Base-by-base conservation (phyloP, 495 filamentous ascomycete genomes). In the Penicillium silybi region DNA sequence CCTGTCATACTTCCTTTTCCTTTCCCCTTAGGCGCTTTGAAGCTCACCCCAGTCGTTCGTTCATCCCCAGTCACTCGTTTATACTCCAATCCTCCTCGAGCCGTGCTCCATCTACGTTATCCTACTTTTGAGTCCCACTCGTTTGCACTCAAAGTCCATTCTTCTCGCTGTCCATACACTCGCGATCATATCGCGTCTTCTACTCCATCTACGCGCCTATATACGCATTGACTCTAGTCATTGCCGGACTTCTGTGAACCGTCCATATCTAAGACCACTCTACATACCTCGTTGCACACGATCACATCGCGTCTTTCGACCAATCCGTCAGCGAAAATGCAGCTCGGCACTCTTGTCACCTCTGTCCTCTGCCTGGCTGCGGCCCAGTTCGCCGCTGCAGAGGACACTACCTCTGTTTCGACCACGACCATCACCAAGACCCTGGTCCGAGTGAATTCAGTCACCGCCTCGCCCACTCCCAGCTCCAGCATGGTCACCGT, bases 341-440 rank as follows among this genome's bases (percentile, higher is more conserved):
- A 72, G 60, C 47, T 72, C 48, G 56, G 46, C 53, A 44, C 69
- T 32, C 55, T 74, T 29, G 23, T 63, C 46, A 65, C 67, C 15
- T 67, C 69, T 44, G 42, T 69, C 44, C 60, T 72, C 63, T 72
- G 64, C 61, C 45, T 74, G 48, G 66, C 59, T 8, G 66, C 60
- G 23, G 54, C 66, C 52, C 65, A 62, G 45, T 41, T 68, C 23
- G 63, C 62, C 41, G 60, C 54, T 27, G 63, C 62, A 39, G 62
- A 58, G 19, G 53, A 52, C 17, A 62, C 55, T 44, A 72, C 67
- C 46, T 69, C 67, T 10, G 59, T 57, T 27, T 37, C 55, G 6
- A 72, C 67, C 7, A 60, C 57, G 23, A 70, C 65, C 42, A 57
- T 72, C 48, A 72, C 69, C 46, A 65, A 61, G 47, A 72, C 69